Evolutionary conservation across 345 rosid species (phyloP), one percentile per base, ranked within the genome.

Genomic region (Rhizophora mangle): DNA sequence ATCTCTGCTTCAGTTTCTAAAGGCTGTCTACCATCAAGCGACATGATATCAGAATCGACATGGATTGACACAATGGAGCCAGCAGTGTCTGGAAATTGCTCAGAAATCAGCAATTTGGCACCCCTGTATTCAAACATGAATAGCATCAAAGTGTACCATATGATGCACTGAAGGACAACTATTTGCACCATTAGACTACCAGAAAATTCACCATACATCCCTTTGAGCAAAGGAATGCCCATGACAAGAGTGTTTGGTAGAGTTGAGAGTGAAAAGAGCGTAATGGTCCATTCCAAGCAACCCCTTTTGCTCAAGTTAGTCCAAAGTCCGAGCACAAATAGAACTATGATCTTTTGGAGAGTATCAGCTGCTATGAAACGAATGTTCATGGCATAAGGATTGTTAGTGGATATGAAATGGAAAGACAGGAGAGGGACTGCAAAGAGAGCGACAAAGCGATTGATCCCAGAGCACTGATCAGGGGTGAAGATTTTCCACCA

Each of bases 401-500:
- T 32, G 67, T 94, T 94, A 62, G 82, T 70, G 74, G 98, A 91
- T 74, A 94, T 94, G 84, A 94, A 92, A 67, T 95, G 99, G 85
- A 95, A 92, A 60, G 99, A 95, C 68, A 95, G 92, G 22, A 95
- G 93, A 16, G 99, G 99, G 18, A 95, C 99, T 26, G 99, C 99
- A 78, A 95, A 95, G 22, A 95, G 88, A 43, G 99, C 99, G 24
- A 95, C 99, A 70, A 95, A 92, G 8, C 99, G 97, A 79, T 95
- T 95, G 82, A 95, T 95, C 59, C 98, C 99, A 31, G 98, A 92
- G 78, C 99, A 95, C 74, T 95, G 99, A 32, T 88, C 97, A 1
- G 97, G 99, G 19, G 94, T 83, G 84, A 95, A 95, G 66, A 95
- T 92, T 70, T 92, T 92, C 99, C 99, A 95, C 99, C 99, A 95